These are phyloP conservation scores for Climacium dendroides DNA, from an alignment of 225 moss, liverwort and hornwort species.

Conservation along the genomic window DNA sequence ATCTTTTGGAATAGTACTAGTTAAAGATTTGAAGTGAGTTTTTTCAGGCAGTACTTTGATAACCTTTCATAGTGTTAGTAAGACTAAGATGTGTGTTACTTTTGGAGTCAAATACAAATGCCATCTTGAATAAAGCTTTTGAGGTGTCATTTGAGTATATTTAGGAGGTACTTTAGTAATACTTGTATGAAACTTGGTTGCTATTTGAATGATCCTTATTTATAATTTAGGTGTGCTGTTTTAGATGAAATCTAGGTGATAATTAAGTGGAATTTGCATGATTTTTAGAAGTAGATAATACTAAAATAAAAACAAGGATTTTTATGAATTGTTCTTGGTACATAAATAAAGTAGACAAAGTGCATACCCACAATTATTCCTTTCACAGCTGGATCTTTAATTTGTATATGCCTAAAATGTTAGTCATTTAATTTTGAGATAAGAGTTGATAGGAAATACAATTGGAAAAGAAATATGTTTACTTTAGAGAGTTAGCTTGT, in stretches of 20 bases:
- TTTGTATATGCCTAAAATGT: neutral
- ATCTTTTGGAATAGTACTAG: too few species aligned
- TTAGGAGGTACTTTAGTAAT: fast-evolving
- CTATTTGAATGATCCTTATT: neutral
- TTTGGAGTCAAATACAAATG: fast-evolving
- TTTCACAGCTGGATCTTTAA: fast-evolving
- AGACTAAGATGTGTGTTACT: neutral
- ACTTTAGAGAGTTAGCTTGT: neutral
- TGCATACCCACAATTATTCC: fast-evolving
- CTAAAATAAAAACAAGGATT: neutral
- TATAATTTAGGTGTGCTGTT: neutral
- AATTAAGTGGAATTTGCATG: neutral
- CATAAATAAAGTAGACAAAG: neutral
- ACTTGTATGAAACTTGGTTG: neutral
- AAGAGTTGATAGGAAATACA: neutral
- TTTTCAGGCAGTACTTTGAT: fast-evolving
- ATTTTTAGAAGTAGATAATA: neutral
- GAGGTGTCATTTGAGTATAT: neutral
- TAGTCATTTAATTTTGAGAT: neutral
- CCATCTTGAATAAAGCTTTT: fast-evolving
- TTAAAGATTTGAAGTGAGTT: neutral
- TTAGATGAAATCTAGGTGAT: fast-evolving
- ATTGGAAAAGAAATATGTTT: neutral
- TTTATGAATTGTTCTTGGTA: neutral
- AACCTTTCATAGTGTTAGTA: neutral